Evolutionary conservation across 202 grass and related monocot genomes (phyloP), one percentile per base, ranked within the genome.

Genomic region (Carex arenaria): DNA sequence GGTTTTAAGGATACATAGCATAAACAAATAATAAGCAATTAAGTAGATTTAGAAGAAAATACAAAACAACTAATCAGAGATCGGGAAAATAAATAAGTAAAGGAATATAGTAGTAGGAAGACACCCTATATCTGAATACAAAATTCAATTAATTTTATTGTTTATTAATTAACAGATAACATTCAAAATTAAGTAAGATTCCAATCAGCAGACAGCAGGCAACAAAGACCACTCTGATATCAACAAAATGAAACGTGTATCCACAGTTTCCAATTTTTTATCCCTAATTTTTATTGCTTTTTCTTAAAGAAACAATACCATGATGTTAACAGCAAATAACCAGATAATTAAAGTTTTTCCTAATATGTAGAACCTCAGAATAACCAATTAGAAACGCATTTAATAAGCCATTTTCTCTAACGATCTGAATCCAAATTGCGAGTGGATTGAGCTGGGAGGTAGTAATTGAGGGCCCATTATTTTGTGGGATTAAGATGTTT

Each of bases 1-100:
- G 19, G 13, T 54, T 45, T 74, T 74, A 74, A 31, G 47, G 71
- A 74, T 74, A 73, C 70, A 73, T 73, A 4, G 4, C 26, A 74
- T 54, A 74, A 54, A 74, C 12, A 54, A 54, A 54, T 54, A 74
- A 74, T 30, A n/a, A 53, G 11, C 47, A 23, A 17, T 54, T 74
- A 74, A 17, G 22, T 53, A 31, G 47, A 53, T 28, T 3, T 17
- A 22, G 49, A 51, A 68, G 15, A 74, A 72, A 74, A 72, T 51
- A 2, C 18, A 51, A 72, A 51, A 72, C 2, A 49, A 49, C 38
- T 5, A 10, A 72, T 47, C n/a, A 45, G 10, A 72, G 40, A 49
- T 14, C 23, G n/a, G 9, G 15, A 2, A 20, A 3, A 45, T 36
- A 36, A 36, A 36, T 36, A 73, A 61, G 3, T 19, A 52, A 74